Evolutionary conservation across 495 filamentous ascomycete species (phyloP), one percentile per base, ranked within the genome.

Genomic region (Astrocystis sublimbata): DNA sequence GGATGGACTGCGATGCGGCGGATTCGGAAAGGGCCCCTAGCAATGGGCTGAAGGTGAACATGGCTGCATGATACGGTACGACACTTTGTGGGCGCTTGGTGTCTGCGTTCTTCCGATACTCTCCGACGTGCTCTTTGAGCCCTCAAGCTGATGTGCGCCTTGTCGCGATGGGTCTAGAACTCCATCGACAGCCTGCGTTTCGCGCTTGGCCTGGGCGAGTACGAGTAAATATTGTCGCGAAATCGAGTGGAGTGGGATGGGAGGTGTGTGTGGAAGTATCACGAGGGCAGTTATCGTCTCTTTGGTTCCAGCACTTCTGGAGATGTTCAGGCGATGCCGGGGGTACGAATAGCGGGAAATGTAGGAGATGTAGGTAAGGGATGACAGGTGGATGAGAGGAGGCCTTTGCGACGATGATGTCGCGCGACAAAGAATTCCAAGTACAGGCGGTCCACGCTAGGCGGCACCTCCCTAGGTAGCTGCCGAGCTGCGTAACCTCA

Each of bases 41-140:
- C 46, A 99, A 78, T 17, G 96, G 88, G 63, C 89, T 96, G 77
- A 98, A 97, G 61, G 86, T 96, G 79, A 99, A 96, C 94, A 99
- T 99, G 46, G 64, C 70, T 70, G 60, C 68, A 56, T 70, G 63
- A 63, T 70, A 41, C 41, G 59, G 60, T 26, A 28, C 35, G 53
- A 19, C n/a, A n/a, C n/a, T n/a, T n/a, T n/a, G n/a, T n/a, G n/a
- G n/a, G n/a, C n/a, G n/a, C n/a, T n/a, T n/a, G n/a, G n/a, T n/a
- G n/a, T n/a, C n/a, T 21, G 17, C 33, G 24, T 15, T 38, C 50
- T 45, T 33, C 13, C 30, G 21, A 47, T 45, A 10, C 50, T 52
- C n/a, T n/a, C n/a, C n/a, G n/a, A n/a, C n/a, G n/a, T n/a, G n/a
- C n/a, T n/a, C n/a, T n/a, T n/a, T n/a, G n/a, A n/a, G n/a, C n/a